phyloP scores from a whole-genome alignment of 1,139 yeast species.

The Maudiozyma humilis region DNA sequence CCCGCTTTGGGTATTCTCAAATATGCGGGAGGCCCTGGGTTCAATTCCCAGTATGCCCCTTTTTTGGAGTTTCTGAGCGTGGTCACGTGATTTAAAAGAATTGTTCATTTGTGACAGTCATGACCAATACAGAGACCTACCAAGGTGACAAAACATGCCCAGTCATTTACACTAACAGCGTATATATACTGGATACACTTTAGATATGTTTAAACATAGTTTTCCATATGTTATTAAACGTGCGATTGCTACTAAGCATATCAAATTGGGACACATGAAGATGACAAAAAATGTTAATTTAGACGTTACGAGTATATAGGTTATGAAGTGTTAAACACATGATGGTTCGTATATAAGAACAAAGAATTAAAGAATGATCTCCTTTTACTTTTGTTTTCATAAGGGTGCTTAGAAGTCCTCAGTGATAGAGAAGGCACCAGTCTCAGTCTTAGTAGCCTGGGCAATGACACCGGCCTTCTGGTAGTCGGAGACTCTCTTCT shows the following conservation, averaged over 20 bases:
- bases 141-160: no score
- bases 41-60: constrained; percentile 11
- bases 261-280: no score
- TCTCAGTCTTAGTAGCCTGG: constrained; percentile 35
- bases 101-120: no score
- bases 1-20: constrained; percentile 38
- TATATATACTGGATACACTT: no score
- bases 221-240: no score
- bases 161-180: no score
- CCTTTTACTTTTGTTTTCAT: neutral
- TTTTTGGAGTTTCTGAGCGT: constrained; percentile 4
- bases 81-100: neutral
- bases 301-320: neutral
- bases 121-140: no score
- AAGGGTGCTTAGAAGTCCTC: constrained; percentile 39
- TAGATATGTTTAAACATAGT: no score
- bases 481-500: constrained; percentile 96
- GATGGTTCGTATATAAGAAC: neutral
- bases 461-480: constrained; percentile 99
- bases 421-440: constrained; percentile 43
- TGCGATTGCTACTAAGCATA: no score
- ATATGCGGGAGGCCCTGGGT: constrained; percentile 12
- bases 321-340: neutral
- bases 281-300: neutral
- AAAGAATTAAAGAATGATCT: neutral